Evolutionary conservation across 2,329 filamentous ascomycete species (phyloP), one percentile per base, ranked within the genome.

Genomic region (Ophiostoma quercus): DNA sequence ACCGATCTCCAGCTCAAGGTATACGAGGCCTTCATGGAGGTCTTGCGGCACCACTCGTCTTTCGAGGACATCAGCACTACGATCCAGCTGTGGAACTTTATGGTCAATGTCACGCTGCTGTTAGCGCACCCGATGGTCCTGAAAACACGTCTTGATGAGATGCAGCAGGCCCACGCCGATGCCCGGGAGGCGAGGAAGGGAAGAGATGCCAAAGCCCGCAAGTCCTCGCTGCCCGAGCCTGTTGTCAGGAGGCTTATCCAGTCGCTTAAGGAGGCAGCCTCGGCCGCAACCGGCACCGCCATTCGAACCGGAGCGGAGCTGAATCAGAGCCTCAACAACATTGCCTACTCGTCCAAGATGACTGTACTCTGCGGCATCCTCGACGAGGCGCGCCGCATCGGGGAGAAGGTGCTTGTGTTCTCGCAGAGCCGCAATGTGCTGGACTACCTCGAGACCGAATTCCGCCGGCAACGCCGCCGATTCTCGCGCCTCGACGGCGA

Each of bases 331-430:
- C 75, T 83, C 5, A 78, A 82, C 14, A 80, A 84, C 3, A 76
- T 84, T 1, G 74, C 77, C 0, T 77, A 88, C 14, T 96, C 92
- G 0, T 84, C 88, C 76, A 94, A 95, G 76, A 85, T 90, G 7
- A 75, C 81, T 14, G 80, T 94, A 6, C 80, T 96, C n/a, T 79
- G 87, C 62, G 79, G 84, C 65, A 94, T 97, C 67, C 78, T 97
- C 0, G 81, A 89, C 29, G 84, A 89, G 72, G 89, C 89, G 7
- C 84, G 84, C 54, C 76, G 77, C 1, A 79, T 82, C 0, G 83
- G 84, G 0, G 94, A 97, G 77, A 93, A 93, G 75, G 85, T 93
- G 1, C 82, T 97, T 0, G 80, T 97, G 0, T 97, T 97, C 75
- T 91, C 90, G 0, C 90, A 92, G 69, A 90, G 88, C 16, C 81